phyloP scores from a whole-genome alignment of 768 basidiomycete genomes.

The Mycena kentingensis region DNA sequence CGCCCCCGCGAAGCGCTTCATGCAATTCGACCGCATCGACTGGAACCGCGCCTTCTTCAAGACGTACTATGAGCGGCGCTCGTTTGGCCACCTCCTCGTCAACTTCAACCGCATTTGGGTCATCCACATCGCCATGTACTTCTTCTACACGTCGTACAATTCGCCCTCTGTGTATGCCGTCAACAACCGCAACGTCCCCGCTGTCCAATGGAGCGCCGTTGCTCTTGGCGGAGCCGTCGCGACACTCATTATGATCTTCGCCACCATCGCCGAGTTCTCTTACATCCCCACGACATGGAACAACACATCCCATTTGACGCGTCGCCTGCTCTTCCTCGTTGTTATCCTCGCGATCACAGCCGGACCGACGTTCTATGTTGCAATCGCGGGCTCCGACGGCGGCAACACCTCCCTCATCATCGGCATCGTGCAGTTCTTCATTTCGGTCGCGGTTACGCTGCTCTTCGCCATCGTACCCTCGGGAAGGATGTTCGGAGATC shows the following conservation, averaged over 20 bases:
- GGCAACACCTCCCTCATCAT: slow-evolving; percentile 86
- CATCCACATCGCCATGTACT: slow-evolving; percentile 92
- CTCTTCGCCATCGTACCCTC: slow-evolving; percentile 93
- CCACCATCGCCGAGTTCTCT: slow-evolving; percentile 92
- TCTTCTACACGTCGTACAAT: slow-evolving; percentile 95
- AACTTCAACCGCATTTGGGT: slow-evolving; percentile 99
- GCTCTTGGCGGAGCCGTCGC: slow-evolving; percentile 95
- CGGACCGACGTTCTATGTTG: slow-evolving; percentile 94
- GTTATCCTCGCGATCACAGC: slow-evolving; percentile 89
- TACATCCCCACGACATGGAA: slow-evolving; percentile 99
- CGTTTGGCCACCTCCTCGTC: slow-evolving; percentile 94
- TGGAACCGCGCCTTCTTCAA: slow-evolving; percentile 99
- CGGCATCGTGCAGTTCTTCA: slow-evolving; percentile 95
- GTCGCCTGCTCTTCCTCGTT: slow-evolving; percentile 85
- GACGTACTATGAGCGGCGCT: slow-evolving; percentile 97
- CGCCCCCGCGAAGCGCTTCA: slow-evolving; percentile 88
- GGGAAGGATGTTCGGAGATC: slow-evolving; percentile 97
- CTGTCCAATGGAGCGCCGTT: slow-evolving; percentile 91
- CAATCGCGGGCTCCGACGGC: slow-evolving; percentile 72
- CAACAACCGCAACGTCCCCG: slow-evolving; percentile 58
- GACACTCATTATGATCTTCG: slow-evolving; percentile 94
- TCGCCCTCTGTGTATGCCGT: slow-evolving; percentile 81
- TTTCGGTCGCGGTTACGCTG: slow-evolving; percentile 82
- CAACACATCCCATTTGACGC: slow-evolving; percentile 93
- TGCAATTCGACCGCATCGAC: slow-evolving; percentile 95